Conservation (phyloP, 352 stramenopile genomes). For the Globisporangium splendens region DNA sequence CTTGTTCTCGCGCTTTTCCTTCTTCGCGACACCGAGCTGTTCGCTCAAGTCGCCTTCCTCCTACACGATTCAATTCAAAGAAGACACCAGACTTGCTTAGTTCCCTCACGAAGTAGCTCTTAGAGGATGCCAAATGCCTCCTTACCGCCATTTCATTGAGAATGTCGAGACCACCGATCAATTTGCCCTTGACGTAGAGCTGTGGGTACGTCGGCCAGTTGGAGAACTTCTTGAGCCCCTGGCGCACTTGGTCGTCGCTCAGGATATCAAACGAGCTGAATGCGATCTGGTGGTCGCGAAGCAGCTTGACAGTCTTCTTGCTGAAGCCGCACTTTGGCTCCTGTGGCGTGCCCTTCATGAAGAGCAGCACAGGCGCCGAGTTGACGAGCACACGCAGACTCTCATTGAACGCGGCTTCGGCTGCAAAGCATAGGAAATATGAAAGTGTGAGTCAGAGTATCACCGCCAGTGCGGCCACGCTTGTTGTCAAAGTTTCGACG, state of each 20-base stretch:
- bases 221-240: conserved; percentile 94
- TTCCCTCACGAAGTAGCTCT: too few species aligned
- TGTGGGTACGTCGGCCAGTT: conserved; percentile 98
- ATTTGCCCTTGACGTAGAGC: conserved; percentile 93
- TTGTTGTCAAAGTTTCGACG: too few species aligned
- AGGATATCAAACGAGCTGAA: conserved; percentile 97
- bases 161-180: conserved; percentile 94
- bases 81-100: too few species aligned
- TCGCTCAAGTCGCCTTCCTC: conserved; percentile 87
- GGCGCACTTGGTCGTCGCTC: conserved; percentile 90
- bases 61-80: conserved; percentile 10
- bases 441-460: neutral
- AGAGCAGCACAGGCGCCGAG: conserved; percentile 92
- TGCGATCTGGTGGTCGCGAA: conserved; percentile 85
- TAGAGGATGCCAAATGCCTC: neutral
- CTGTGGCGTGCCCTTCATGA: conserved; percentile 93
- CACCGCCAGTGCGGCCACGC: too few species aligned
- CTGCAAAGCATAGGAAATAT: conserved; percentile 15
- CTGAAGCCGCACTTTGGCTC: conserved; percentile 94
- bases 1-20: conserved; percentile 81
- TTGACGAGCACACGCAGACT: conserved; percentile 83
- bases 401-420: conserved; percentile 77
- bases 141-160: conserved; percentile 90
- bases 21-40: conserved; percentile 89
- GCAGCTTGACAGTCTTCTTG: conserved; percentile 89